phyloP scores from a whole-genome alignment of 768 basidiomycete species.

The Leucosporidium yakuticum region DNA sequence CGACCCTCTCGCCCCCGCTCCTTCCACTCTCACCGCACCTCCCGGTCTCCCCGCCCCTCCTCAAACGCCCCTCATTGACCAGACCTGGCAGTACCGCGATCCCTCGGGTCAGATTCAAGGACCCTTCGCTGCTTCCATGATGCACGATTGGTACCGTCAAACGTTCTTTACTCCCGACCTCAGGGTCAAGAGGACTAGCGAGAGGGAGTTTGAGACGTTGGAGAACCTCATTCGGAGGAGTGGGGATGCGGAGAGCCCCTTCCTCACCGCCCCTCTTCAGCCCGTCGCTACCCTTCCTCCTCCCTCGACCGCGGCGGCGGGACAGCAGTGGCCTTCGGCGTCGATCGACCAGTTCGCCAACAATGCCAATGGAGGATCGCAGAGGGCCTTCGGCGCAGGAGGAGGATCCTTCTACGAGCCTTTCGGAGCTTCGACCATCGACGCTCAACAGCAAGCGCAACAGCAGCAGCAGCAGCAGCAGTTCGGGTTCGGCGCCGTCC shows the following conservation, averaged over 20 bases:
- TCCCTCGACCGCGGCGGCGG: conserved; percentile 27
- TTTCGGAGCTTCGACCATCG: conserved; percentile 10
- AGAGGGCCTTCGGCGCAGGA: conserved; percentile 15
- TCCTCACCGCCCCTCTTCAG: conserved; percentile 38
- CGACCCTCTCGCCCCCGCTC: conserved; percentile 1
- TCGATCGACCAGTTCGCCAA: conserved; percentile 20
- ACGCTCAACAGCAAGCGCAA: conserved; percentile 5
- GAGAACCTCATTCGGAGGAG: conserved; percentile 42
- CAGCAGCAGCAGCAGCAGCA: conserved; percentile 12
- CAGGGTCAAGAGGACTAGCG: conserved; percentile 38
- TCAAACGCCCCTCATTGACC: conserved; percentile 12
- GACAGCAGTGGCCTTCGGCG: conserved; percentile 15
- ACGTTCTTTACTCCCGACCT: conserved; percentile 46
- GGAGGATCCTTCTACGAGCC: conserved; percentile 22
- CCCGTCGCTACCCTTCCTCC: conserved; percentile 21
- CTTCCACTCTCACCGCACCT: conserved; percentile 21
- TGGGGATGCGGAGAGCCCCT: conserved; percentile 43
- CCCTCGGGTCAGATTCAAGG: conserved; percentile 39
- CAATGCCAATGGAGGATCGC: too few relatives aligned
- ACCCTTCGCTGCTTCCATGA: conserved; percentile 45
- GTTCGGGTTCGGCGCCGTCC: conserved; percentile 11
- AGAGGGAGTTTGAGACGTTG: conserved; percentile 44
- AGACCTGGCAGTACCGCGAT: conserved; percentile 37
- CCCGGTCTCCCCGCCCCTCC: conserved; percentile 7
- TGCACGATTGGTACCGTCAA: conserved; percentile 50